Evolutionary conservation across 495 filamentous ascomycete genomes (phyloP).

Genomic region (Aspergillus carlsbadensis): DNA sequence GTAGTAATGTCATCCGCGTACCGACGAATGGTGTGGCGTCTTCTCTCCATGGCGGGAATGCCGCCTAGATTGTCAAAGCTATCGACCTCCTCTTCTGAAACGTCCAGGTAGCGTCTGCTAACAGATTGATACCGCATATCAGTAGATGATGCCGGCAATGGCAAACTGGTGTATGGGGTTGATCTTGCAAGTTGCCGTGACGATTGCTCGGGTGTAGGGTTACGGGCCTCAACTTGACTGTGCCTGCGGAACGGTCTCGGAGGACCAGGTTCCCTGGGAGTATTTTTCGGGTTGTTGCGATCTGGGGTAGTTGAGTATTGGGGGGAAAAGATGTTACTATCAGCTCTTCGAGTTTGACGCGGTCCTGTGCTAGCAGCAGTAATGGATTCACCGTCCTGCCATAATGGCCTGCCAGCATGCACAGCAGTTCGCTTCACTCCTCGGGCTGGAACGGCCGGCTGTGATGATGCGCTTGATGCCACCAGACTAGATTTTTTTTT

Average conservation of each 20-base stretch:
- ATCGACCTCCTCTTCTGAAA: not conserved
- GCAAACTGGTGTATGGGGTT: not conserved
- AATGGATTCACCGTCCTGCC: not conserved
- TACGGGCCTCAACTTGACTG: slow-evolving; percentile 11
- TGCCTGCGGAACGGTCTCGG: slow-evolving; percentile 18
- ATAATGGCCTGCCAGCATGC: not conserved
- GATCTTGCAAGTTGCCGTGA: not conserved
- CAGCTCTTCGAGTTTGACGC: not conserved
- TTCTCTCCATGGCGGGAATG: slow-evolving; percentile 15
- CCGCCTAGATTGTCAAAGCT: slow-evolving; percentile 5
- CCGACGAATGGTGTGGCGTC: slow-evolving; percentile 8
- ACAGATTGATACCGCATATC: not conserved
- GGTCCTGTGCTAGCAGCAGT: not conserved
- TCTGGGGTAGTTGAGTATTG: not conserved
- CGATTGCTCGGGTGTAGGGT: not conserved
- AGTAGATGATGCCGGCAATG: not conserved
- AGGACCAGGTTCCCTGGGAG: slow-evolving; percentile 2
- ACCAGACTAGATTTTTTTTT: slow-evolving; percentile 15
- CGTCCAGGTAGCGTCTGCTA: not conserved
- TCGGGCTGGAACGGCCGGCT: not conserved
- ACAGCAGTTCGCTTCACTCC: slow-evolving; percentile 12
- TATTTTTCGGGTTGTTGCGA: not conserved
- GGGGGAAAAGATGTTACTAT: not conserved
- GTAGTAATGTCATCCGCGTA: slow-evolving; percentile 20
- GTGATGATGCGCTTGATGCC: slow-evolving; percentile 1